Evolutionary conservation across 257 asterid species (phyloP), one percentile per base, ranked within the genome.

Genomic region (Salvia miltiorrhiza): DNA sequence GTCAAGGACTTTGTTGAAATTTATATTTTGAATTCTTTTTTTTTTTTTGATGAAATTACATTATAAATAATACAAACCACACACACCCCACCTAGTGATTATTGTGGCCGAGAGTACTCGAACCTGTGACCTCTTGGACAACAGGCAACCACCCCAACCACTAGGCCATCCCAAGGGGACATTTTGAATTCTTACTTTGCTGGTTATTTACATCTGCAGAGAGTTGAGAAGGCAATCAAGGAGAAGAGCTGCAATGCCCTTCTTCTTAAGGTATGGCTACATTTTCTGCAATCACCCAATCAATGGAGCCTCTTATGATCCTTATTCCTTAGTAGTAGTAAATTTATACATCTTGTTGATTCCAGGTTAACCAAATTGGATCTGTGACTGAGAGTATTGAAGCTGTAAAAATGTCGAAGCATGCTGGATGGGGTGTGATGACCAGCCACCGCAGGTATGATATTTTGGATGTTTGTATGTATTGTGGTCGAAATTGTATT

Each of bases 401-500:
- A 80, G 98, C 98, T 20, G 97, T 93, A 20, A 88, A 41, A 78
- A 93, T 93, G 97, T 93, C 98, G 65, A 93, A 93, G 85, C 81
- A 40, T 17, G 99, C 97, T 23, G 97, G 99, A 50, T 93, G 99
- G 99, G 99, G 99, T 66, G 97, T 90, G 20, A 93, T 93, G 99
- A 82, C 99, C 81, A 93, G 99, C 72, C 99, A 93, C 82, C 96
- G 99, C 78, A 89, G 96, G 96, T 91, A 76, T 30, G 60, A 39
- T 68, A 30, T 44, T 28, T 26, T 33, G 30, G 19, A 23, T 45
- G 1, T 26, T 65, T 30, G 7, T 2, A 4, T 47, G n/a, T 41
- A 23, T 14, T 49, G n/a, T 10, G 11, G 20, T 50, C 23, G 13
- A 16, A 2, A 24, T 23, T 11, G 7, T 23, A 8, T 21, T 30